These are phyloP conservation scores for Carex scoparia DNA, from an alignment of 176 grass and related monocot genomes.

Conservation along the genomic window DNA sequence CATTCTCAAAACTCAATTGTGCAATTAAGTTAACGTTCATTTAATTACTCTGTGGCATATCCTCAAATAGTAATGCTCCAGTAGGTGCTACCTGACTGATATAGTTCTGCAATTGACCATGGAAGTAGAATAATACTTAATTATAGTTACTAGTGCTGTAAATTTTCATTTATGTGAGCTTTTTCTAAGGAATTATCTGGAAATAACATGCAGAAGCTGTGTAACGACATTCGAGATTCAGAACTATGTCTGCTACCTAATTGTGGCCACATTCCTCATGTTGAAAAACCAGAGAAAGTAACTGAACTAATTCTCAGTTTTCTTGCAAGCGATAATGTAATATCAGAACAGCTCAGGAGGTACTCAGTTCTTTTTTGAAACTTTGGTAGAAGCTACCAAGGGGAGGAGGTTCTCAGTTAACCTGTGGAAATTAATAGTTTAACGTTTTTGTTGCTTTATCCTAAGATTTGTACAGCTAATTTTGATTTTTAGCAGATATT, in stretches of 20 bases:
- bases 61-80: background rate
- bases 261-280: slow-evolving; percentile 87
- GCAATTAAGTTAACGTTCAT: background rate
- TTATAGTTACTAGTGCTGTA: background rate
- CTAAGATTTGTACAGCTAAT: background rate
- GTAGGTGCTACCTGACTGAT: background rate
- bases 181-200: background rate
- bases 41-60: background rate
- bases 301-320: slow-evolving; percentile 49
- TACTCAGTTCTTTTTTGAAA: background rate
- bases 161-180: background rate
- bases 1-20: background rate
- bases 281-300: slow-evolving; percentile 66
- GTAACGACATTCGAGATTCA: slow-evolving; percentile 55
- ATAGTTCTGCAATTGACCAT: background rate
- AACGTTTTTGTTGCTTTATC: background rate
- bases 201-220: slow-evolving; percentile 54
- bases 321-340: slow-evolving; percentile 13
- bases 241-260: slow-evolving; percentile 39
- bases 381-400: too few relatives aligned
- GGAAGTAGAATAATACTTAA: background rate
- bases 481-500: too few relatives aligned
- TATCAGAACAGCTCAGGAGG: slow-evolving; percentile 3
- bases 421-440: background rate
- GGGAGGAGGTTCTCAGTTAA: background rate